Conservation (phyloP, 768 basidiomycete species). For the Amanita inopinata region DNA sequence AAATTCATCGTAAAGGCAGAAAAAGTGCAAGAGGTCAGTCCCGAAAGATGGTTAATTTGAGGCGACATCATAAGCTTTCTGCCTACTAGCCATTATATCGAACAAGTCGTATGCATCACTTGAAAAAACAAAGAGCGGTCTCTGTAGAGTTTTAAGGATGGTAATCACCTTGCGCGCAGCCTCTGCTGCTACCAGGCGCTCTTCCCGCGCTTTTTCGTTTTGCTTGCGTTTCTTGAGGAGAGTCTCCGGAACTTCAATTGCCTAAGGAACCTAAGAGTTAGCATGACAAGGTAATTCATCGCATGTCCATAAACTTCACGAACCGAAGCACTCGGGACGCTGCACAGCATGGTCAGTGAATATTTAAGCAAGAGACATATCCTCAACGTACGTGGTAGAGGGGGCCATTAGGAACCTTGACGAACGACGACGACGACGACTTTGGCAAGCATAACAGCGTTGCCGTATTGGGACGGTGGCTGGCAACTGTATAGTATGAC, state of each 20-base stretch:
- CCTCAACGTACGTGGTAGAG: slow-evolving; percentile 42
- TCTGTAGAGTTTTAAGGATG: not conserved
- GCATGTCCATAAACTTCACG: slow-evolving; percentile 20
- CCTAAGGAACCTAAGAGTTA: slow-evolving; percentile 32
- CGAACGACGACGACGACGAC: slow-evolving; percentile 28
- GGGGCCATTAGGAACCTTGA: slow-evolving; percentile 47
- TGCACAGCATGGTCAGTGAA: too few relatives aligned
- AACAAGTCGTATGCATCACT: slow-evolving; percentile 82
- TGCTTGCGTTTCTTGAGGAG: slow-evolving; percentile 99
- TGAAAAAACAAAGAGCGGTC: slow-evolving; percentile 15
- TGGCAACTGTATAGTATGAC: slow-evolving; percentile 36
- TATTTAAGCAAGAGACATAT: too few relatives aligned
- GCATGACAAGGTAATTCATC: slow-evolving; percentile 13
- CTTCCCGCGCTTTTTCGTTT: slow-evolving; percentile 93
- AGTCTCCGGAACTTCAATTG: slow-evolving; percentile 97
- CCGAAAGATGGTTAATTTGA: slow-evolving; percentile 94
- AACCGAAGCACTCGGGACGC: slow-evolving; percentile 52
- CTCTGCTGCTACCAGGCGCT: slow-evolving; percentile 73
- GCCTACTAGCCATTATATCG: slow-evolving; percentile 68
- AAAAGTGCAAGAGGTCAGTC: slow-evolving; percentile 46
- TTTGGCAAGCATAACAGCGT: slow-evolving; percentile 15
- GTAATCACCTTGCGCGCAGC: slow-evolving; percentile 81
- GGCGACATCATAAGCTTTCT: slow-evolving; percentile 52
- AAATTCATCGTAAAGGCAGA: slow-evolving; percentile 8
- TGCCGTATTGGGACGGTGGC: slow-evolving; percentile 24